Base-by-base conservation (phyloP, 108 stramenopile genomes). In the Conticribra weissflogii region DNA sequence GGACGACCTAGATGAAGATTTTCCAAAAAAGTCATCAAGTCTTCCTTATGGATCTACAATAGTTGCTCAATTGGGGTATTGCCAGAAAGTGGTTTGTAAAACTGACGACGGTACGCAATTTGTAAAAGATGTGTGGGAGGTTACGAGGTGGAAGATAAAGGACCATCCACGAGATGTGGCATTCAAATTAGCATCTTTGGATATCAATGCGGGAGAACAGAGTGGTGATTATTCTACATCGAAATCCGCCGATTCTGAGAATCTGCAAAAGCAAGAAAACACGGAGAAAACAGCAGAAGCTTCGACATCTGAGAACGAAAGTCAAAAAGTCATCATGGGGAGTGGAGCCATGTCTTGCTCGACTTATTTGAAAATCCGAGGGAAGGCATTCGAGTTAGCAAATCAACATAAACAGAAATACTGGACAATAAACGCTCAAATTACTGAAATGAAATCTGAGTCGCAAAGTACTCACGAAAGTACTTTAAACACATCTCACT, bases 1-100 rank as follows among this genome's bases (percentile, higher is more conserved):
- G 24, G 78, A 82, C 51, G 64, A 41, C 36, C 21, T 68, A n/a
- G 24, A 55, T 44, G 65, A 81, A 27, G 66, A 56, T 3, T 89
- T 89, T 66, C 88, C 88, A 23, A 77, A 59, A 24, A 85, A 87
- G 49, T 62, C 49, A 46, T 74, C 86, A 2, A 55, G 71, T 36
- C 56, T 89, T 7, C 88, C 88, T 0, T 86, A 84, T 56, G 88
- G 86, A 24, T 86, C 81, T 21, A 44, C 66, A 3, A 74, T 89
- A 15, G 61, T 22, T 0, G 22, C 76, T 23, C 68, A 71, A 21
- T 28, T 89, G 41, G 46, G 50, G 17, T 49, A 55, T 28, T 68
- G 71, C 44, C 50, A 78, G 22, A 54, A 65, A 46, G 70, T 59
- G 7, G 14, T 66, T 12, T 54, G 51, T 1, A 25, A 53, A 27